Base-by-base conservation (phyloP, 2,329 filamentous ascomycete genomes). In the Fusarium agapanthi region DNA sequence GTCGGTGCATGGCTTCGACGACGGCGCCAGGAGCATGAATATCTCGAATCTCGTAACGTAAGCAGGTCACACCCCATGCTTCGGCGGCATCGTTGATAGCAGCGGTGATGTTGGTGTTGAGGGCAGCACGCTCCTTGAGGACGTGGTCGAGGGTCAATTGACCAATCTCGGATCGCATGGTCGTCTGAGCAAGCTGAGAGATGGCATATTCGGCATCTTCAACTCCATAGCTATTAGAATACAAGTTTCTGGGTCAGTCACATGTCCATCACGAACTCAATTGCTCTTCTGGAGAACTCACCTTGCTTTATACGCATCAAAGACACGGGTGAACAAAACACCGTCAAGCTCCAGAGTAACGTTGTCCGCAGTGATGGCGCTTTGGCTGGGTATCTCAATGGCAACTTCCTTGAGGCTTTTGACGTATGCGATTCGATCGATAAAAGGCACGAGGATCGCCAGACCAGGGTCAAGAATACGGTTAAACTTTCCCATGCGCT, bases 191-290 rank as follows among this genome's bases (percentile, higher is more conserved):
- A 51, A 99, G 91, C 81, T 99, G 96, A 14, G 94, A 96, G 81
- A 99, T 98, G 82, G 96, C 96, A 83, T 99, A 99, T 82, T 99
- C 96, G 71, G 96, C 95, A 80, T 99, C 96, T 84, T 99, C 96
- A 37, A 99, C 96, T 41, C 96, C 96, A 81, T 99, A 99, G 83
- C 95, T 97, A 73, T 12, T 12, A 6, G 11, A 18, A n/a, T 24
- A 59, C 18, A 51, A 57, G 22, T 26, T 26, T 20, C 32, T 13
- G n/a, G 32, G 55, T 73, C 38, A 77, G 71, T 45, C 26, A 37
- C 37, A 26, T 53, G 37, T 45, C 40, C 45, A 22, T n/a, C 9
- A 34, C 30, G 5, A 16, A 5, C 35, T 30, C 53, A 56, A 73
- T 55, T 57, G 26, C 40, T 26, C 22, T 24, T 22, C 12, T 30